Conservation (phyloP, 371 early-diverging fungal species). For the Circinella umbellata region DNA sequence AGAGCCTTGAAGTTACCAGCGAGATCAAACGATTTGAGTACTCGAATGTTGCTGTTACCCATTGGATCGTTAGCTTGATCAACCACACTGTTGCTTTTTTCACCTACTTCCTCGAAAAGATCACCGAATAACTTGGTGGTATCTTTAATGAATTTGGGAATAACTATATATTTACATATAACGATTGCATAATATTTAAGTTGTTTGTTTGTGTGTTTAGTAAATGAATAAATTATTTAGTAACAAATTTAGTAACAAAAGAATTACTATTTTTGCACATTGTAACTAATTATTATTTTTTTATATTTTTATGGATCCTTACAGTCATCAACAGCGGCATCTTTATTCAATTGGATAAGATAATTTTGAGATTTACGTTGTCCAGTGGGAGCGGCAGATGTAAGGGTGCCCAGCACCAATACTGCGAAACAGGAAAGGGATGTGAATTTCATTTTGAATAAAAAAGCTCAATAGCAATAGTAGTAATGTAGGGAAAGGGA, state of each 20-base stretch:
- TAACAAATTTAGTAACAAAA: too few species aligned
- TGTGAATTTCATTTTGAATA: conserved; percentile 4
- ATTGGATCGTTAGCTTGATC: conserved; percentile 7
- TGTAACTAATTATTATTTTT: not conserved
- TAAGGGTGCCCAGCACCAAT: conserved; percentile 9
- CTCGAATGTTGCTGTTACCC: conserved; percentile 29
- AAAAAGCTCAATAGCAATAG: too few species aligned
- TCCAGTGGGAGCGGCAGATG: not conserved
- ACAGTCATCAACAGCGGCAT: conserved; percentile 37
- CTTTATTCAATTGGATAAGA: conserved; percentile 34
- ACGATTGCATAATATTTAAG: not conserved
- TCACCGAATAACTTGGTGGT: conserved; percentile 27
- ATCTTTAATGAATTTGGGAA: conserved; percentile 19
- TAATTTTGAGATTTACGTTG: conserved; percentile 25
- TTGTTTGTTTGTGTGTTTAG: too few species aligned
- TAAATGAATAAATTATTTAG: too few species aligned
- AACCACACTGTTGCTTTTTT: conserved; percentile 20
- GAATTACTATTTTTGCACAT: too few species aligned
- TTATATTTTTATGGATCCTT: conserved; percentile 10
- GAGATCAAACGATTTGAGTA: conserved; percentile 36
- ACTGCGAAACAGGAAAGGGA: conserved; percentile 5
- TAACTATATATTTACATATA: conserved; percentile 22
- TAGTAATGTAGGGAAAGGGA: not conserved
- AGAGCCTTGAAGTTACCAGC: conserved; percentile 38
- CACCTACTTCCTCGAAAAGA: conserved; percentile 34